These are phyloP conservation scores for Acer campestre DNA, from an alignment of 345 rosid species.

Conservation along the genomic window DNA sequence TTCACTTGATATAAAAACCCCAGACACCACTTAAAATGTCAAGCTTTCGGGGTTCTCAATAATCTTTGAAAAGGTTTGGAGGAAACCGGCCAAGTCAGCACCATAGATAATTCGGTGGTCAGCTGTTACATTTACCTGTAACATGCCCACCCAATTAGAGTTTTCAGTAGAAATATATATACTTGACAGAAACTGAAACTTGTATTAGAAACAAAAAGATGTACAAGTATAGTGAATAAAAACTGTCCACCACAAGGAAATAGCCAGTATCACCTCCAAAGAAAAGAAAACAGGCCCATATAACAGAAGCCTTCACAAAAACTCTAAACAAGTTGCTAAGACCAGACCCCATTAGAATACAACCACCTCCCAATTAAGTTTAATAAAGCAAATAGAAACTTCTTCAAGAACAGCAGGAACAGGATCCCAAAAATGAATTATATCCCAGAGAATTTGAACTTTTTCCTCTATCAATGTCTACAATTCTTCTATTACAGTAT, in stretches of 20 bases:
- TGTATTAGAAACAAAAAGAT: not conserved
- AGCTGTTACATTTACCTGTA: slow-evolving; percentile 94
- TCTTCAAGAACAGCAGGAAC: too few species aligned
- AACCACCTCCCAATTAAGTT: too few species aligned
- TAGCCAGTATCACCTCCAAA: not conserved
- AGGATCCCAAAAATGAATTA: too few species aligned
- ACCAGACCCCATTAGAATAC: not conserved
- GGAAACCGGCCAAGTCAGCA: slow-evolving; percentile 94
- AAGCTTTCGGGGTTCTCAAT: slow-evolving; percentile 82
- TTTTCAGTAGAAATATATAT: slow-evolving; percentile 5
- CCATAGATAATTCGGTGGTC: slow-evolving; percentile 92
- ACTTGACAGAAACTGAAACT: not conserved
- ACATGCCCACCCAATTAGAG: slow-evolving; percentile 16
- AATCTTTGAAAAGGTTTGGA: slow-evolving; percentile 89
- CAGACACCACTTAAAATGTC: slow-evolving; percentile 52
- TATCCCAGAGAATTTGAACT: too few species aligned
- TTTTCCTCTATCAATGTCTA: too few species aligned
- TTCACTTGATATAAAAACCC: slow-evolving; percentile 8
- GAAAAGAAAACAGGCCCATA: not conserved
- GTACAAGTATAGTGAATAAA: not conserved
- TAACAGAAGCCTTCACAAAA: not conserved
- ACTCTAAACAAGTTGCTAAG: not conserved
- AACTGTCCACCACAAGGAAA: not conserved
- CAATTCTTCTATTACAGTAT: too few species aligned
- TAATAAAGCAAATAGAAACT: too few species aligned